Evolutionary conservation across 805 yeast genomes (phyloP), one percentile per base, ranked within the genome.

Genomic region (Kazachstania bromeliacearum): DNA sequence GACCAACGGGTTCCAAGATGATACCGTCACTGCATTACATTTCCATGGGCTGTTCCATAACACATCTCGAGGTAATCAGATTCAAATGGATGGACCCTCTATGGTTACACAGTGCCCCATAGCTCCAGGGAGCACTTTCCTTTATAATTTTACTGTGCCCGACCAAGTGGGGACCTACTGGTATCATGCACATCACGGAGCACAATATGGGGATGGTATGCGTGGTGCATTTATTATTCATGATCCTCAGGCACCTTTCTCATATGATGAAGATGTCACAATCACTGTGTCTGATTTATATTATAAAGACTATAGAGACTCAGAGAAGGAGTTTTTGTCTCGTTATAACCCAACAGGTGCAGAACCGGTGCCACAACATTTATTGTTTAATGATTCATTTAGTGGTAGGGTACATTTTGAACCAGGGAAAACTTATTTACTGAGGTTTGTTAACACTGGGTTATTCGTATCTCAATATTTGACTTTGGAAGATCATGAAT

Each of bases 281-380:
- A 61, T 80, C 33, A 67, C 77, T 4, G 45, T 82, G 7, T 55
- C 75, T 28, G 94, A 82, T 44, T 70, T 77, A 62, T 82, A 81
- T 53, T 84, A 78, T 50, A 60, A 64, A 22, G 63, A 70, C 34
- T 68, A 76, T 42, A 59, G 62, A 20, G 68, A 59, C 3, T 62
- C 79, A 19, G 55, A 66, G 33, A 45, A 58, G 14, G 62, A 63
- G 27, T 81, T 79, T 54, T 55, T 77, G 48, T 68, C 70, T 28
- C 64, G 82, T 45, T 82, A 72, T 51, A 82, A 82, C 47, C 94
- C 94, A 15, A 81, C 88, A 2, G 94, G 94, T 28, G 85, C 83
- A 13, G 94, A 82, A 53, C 94, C 94, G 12, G 68, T 81, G 34
- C 89, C 89, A 2, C 77, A 77, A 43, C 75, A 73, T 48, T 41